Percentiles rank a stretch among this genome's conserved stretches.
These are phyloP conservation scores for Apophysomyces ossiformis DNA, from an alignment of 371 early-diverging fungal species.

Conservation along the genomic window DNA sequence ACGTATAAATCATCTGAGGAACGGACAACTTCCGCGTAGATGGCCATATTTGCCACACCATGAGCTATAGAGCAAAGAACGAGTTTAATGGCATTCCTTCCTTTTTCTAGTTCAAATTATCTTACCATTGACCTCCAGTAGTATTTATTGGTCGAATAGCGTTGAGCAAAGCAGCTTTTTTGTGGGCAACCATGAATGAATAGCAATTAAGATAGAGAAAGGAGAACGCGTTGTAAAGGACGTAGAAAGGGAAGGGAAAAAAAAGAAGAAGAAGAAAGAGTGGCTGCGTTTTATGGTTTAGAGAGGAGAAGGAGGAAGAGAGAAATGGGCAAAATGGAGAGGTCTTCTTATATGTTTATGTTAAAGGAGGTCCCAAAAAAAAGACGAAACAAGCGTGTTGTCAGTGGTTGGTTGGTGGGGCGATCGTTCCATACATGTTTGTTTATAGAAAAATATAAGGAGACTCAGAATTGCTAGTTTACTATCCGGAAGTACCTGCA, in stretches of 20 bases:
- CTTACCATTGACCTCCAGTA: conserved; percentile 25
- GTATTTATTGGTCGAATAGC: conserved; percentile 14
- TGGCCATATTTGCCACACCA: conserved; percentile 26
- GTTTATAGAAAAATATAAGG: too few relatives aligned
- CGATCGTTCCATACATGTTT: too few relatives aligned
- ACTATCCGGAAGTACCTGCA: too few relatives aligned
- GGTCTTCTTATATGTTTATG: too few relatives aligned
- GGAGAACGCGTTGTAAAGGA: not conserved
- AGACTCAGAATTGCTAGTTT: too few relatives aligned
- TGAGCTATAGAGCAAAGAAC: conserved; percentile 8
- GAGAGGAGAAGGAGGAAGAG: too few relatives aligned
- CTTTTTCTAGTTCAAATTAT: not conserved
- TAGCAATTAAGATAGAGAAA: not conserved
- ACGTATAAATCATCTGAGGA: conserved; percentile 8
- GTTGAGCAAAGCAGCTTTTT: not conserved
- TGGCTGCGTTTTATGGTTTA: too few relatives aligned
- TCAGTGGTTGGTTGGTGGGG: too few relatives aligned
- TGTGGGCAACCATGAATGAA: not conserved
- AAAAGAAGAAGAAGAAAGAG: not conserved
- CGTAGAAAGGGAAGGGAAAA: not conserved
- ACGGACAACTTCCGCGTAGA: conserved; percentile 13
- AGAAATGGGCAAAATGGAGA: too few relatives aligned
- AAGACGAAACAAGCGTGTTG: too few relatives aligned
- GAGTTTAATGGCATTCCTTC: not conserved
- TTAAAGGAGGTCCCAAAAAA: too few relatives aligned